phyloP scores from a whole-genome alignment of 2,329 filamentous ascomycete species.

The Pezizomycotina sp. region DNA sequence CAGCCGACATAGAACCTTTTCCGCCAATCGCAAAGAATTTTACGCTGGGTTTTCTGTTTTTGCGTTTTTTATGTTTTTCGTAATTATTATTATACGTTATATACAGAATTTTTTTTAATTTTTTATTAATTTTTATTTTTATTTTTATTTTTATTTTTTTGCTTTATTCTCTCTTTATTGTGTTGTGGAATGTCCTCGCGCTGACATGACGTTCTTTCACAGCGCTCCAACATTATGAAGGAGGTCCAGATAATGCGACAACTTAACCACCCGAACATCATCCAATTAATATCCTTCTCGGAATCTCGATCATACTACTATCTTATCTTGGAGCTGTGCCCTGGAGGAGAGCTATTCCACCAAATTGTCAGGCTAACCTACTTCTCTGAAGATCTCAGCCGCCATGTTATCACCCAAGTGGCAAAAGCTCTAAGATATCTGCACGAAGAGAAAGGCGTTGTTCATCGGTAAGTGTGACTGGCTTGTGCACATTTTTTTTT shows the following conservation, averaged over 20 bases:
- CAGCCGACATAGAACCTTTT: too few species aligned
- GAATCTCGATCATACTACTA: constrained; percentile 95
- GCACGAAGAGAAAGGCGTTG: constrained; percentile 86
- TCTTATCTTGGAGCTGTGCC: constrained; percentile 86
- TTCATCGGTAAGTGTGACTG: constrained; percentile 61
- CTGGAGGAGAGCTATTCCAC: constrained; percentile 92
- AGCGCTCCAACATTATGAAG: constrained; percentile 96
- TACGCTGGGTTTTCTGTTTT: too few species aligned
- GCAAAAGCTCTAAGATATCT: constrained; percentile 87
- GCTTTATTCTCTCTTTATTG: constrained; percentile 2
- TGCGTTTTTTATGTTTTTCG: too few species aligned
- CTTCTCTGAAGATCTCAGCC: constrained; percentile 87
- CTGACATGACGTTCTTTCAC: constrained; percentile 24
- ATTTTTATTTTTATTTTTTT: constrained; percentile 5
- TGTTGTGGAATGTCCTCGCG: constrained; percentile 9
- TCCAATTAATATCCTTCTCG: constrained; percentile 82
- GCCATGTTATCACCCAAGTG: constrained; percentile 88
- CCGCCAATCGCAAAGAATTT: too few species aligned
- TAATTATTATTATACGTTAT: too few species aligned
- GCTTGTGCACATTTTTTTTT: constrained; percentile 6
- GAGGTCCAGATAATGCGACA: constrained; percentile 98
- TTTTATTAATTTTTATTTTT: constrained; percentile 24
- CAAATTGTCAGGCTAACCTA: constrained; percentile 96
- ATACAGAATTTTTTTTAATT: too few species aligned
- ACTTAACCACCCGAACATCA: constrained; percentile 87